Evolutionary conservation across 768 basidiomycete species (phyloP).

Genomic region (Tephrocybe sp.): DNA sequence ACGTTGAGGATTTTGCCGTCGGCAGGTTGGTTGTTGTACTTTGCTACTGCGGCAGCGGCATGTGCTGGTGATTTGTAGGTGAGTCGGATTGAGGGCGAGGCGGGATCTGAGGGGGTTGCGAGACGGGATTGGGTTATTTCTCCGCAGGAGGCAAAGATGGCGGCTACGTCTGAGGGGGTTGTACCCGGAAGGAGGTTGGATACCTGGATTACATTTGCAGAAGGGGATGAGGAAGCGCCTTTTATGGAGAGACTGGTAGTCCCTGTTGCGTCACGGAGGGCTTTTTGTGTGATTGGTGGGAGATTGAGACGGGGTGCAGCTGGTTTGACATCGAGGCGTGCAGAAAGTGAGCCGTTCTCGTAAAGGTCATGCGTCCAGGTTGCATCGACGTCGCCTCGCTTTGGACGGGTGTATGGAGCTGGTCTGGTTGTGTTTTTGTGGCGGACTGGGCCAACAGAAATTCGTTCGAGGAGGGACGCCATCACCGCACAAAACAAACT

Average conservation of each 20-base stretch:
- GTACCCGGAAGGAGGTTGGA: slow-evolving; percentile 73
- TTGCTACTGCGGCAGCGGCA: slow-evolving; percentile 65
- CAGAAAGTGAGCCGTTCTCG: slow-evolving; percentile 57
- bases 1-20: slow-evolving; percentile 77
- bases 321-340: slow-evolving; percentile 49
- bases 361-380: slow-evolving; percentile 74
- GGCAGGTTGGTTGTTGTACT: slow-evolving; percentile 79
- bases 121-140: slow-evolving; percentile 50
- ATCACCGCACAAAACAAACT: slow-evolving; percentile 31
- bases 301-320: slow-evolving; percentile 49
- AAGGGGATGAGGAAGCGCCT: slow-evolving; percentile 49
- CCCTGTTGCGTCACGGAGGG: slow-evolving; percentile 58
- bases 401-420: slow-evolving; percentile 42
- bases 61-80: slow-evolving; percentile 65
- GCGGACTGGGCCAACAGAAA: slow-evolving; percentile 52
- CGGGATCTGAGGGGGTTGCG: slow-evolving; percentile 21
- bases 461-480: slow-evolving; percentile 60
- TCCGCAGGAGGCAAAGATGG: slow-evolving; percentile 83
- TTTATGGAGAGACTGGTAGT: slow-evolving; percentile 69
- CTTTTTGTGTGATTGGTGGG: slow-evolving; percentile 53
- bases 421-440: slow-evolving; percentile 40
- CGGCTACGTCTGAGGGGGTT: slow-evolving; percentile 79
- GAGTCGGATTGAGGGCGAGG: slow-evolving; percentile 56
- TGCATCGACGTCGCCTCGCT: slow-evolving; percentile 64
- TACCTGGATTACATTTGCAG: slow-evolving; percentile 73